phyloP scores from a whole-genome alignment of 2,329 filamentous ascomycete genomes.

The Pseudogymnoascus sp. region DNA sequence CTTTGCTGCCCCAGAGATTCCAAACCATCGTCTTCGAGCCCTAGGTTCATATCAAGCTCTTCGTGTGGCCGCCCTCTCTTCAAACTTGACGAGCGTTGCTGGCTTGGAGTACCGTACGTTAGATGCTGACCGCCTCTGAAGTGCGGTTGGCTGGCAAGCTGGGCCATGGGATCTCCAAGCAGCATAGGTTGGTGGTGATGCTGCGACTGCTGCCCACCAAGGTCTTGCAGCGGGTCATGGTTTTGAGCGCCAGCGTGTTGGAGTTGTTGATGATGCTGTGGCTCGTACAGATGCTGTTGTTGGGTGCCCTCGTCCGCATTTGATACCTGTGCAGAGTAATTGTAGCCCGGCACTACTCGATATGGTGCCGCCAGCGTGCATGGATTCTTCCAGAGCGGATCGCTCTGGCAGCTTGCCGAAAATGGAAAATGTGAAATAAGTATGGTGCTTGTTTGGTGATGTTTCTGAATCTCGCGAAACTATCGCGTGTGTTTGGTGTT shows the following conservation, averaged over 20 bases:
- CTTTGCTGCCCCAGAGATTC: slow-evolving; percentile 49
- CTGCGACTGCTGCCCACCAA: slow-evolving; percentile 42
- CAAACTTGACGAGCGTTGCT: slow-evolving; percentile 25
- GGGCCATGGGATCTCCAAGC: slow-evolving; percentile 48
- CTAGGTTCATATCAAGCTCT: slow-evolving; percentile 42
- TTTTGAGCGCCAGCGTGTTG: slow-evolving; percentile 27
- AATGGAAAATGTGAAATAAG: slow-evolving; percentile 42
- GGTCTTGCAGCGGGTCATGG: slow-evolving; percentile 24
- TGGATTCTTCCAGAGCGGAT: slow-evolving; percentile 70
- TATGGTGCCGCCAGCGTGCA: slow-evolving; percentile 69
- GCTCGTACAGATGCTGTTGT: slow-evolving; percentile 55
- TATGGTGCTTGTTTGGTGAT: slow-evolving; percentile 22
- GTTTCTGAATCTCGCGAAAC: slow-evolving; percentile 24
- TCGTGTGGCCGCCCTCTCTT: slow-evolving; percentile 49
- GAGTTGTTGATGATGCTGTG: slow-evolving; percentile 32
- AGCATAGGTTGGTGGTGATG: slow-evolving; percentile 47
- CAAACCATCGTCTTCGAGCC: slow-evolving; percentile 39
- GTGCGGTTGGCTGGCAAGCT: slow-evolving; percentile 40
- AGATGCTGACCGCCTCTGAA: slow-evolving; percentile 43
- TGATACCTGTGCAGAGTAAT: slow-evolving; percentile 63
- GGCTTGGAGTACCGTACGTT: slow-evolving; percentile 36
- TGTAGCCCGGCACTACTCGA: slow-evolving; percentile 61
- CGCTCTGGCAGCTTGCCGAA: slow-evolving; percentile 66
- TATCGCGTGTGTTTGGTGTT: slow-evolving; percentile 25
- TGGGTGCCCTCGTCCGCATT: slow-evolving; percentile 58